Evolutionary conservation across 768 basidiomycete genomes (phyloP).

Genomic region (Termitomyces sp.): DNA sequence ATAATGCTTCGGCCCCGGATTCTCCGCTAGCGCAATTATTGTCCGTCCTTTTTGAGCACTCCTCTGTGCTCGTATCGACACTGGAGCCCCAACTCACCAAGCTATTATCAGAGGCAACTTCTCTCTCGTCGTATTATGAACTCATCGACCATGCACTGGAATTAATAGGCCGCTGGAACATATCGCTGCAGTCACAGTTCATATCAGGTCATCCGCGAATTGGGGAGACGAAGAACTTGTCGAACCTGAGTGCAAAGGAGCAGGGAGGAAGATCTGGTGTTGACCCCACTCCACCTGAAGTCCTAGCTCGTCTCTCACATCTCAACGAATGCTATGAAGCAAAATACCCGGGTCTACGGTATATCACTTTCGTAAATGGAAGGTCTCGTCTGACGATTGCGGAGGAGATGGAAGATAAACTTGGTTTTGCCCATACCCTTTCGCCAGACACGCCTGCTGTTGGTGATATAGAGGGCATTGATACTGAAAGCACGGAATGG

Average conservation of each 20-base stretch:
- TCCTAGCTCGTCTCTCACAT: constrained; percentile 64
- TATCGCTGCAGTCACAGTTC: constrained; percentile 50
- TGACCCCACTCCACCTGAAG: constrained; percentile 61
- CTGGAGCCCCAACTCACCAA: constrained; percentile 46
- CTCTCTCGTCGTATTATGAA: constrained; percentile 37
- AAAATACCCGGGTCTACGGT: constrained; percentile 69
- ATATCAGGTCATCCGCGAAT: constrained; percentile 86
- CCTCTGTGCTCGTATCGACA: constrained; percentile 39
- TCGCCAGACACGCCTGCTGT: constrained; percentile 35
- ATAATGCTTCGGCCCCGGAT: constrained; percentile 21
- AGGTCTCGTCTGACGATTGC: constrained; percentile 65
- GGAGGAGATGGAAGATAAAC: constrained; percentile 70
- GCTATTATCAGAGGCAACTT: constrained; percentile 18
- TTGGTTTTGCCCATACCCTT: constrained; percentile 48
- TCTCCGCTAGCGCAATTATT: constrained; percentile 30
- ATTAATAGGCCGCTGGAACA: constrained; percentile 49
- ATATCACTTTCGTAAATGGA: constrained; percentile 92
- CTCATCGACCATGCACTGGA: constrained; percentile 51
- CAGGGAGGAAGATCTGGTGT: constrained; percentile 48
- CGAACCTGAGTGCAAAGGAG: constrained; percentile 71
- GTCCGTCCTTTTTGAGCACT: constrained; percentile 43
- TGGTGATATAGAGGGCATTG: constrained; percentile 30
- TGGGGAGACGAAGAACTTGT: constrained; percentile 74
- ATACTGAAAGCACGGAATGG: constrained; percentile 47
- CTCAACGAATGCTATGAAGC: constrained; percentile 77